Conservation (phyloP, 2,329 filamentous ascomycete species). For the Fusarium falciforme region DNA sequence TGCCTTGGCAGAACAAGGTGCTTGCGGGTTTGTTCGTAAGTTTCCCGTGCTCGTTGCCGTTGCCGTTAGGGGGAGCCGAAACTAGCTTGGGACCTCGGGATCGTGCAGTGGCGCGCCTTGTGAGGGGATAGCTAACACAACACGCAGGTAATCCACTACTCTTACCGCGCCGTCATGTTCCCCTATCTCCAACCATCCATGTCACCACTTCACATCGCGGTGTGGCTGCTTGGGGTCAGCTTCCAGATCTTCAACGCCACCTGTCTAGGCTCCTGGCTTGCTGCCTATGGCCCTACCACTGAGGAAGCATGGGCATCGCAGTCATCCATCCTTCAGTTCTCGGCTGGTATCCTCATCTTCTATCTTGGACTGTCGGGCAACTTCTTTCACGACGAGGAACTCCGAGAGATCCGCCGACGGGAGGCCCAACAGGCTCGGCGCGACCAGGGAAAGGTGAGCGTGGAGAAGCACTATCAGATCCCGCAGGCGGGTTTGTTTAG, state of each 20-base stretch:
- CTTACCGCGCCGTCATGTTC: slow-evolving; percentile 86
- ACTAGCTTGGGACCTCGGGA: neutral
- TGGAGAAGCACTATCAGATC: slow-evolving; percentile 86
- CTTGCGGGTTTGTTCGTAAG: slow-evolving; percentile 75
- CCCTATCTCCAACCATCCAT: slow-evolving; percentile 91
- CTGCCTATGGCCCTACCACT: slow-evolving; percentile 79
- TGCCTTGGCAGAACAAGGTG: slow-evolving; percentile 83
- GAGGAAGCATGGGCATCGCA: slow-evolving; percentile 59
- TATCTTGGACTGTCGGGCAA: slow-evolving; percentile 81
- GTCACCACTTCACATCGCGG: slow-evolving; percentile 82
- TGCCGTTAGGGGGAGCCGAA: slow-evolving; percentile 9
- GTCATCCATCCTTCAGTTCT: slow-evolving; percentile 60
- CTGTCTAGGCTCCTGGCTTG: slow-evolving; percentile 83
- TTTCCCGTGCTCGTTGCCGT: slow-evolving; percentile 34
- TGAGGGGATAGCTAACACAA: slow-evolving; percentile 13
- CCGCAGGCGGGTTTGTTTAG: slow-evolving; percentile 86
- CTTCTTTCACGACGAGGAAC: slow-evolving; percentile 88
- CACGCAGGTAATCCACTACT: slow-evolving; percentile 80
- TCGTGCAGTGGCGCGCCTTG: slow-evolving; percentile 8
- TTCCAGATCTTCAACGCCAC: slow-evolving; percentile 89
- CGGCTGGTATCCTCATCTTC: slow-evolving; percentile 79
- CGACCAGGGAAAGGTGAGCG: slow-evolving; percentile 47
- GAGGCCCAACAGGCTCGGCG: slow-evolving; percentile 64
- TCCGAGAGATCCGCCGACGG: slow-evolving; percentile 84
- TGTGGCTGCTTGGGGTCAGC: slow-evolving; percentile 71